phyloP scores from a whole-genome alignment of 164 flowering plant genomes.

The Pachysandra terminalis region DNA sequence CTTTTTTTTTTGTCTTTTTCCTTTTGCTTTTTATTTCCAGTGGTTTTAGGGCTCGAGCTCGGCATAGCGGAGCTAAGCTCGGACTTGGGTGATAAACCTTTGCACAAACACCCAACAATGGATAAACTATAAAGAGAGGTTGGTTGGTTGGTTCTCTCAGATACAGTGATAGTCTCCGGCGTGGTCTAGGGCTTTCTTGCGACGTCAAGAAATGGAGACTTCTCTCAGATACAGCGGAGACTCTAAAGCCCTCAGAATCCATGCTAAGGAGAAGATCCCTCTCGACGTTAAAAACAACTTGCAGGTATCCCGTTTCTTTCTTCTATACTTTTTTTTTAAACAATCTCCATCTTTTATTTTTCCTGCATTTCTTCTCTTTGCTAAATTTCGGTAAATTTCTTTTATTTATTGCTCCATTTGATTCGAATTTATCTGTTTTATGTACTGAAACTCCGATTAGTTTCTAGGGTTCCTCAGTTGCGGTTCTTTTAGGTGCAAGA shows the following conservation, averaged over 20 bases:
- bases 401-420: not conserved
- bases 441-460: not conserved
- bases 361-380: not conserved
- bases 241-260: slow-evolving; percentile 62
- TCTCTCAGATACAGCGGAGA: slow-evolving; percentile 58
- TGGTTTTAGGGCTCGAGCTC: too few species aligned
- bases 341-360: not conserved
- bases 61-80: too few species aligned
- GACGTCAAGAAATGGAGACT: slow-evolving; percentile 49
- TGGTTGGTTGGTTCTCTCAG: too few species aligned
- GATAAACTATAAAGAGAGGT: too few species aligned
- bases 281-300: slow-evolving; percentile 46
- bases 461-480: not conserved
- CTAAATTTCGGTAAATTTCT: not conserved
- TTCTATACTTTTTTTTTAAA: not conserved
- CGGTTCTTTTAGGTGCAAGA: not conserved
- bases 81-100: too few species aligned
- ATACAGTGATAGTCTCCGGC: too few species aligned
- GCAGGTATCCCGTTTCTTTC: slow-evolving; percentile 39
- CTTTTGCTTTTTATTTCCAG: too few species aligned
- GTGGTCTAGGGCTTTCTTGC: not conserved
- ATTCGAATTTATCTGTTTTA: not conserved
- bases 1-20: too few species aligned
- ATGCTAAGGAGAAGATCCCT: slow-evolving; percentile 77
- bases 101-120: too few species aligned